phyloP scores from a whole-genome alignment of 164 flowering plant species.

The Chimonanthus salicifolius region DNA sequence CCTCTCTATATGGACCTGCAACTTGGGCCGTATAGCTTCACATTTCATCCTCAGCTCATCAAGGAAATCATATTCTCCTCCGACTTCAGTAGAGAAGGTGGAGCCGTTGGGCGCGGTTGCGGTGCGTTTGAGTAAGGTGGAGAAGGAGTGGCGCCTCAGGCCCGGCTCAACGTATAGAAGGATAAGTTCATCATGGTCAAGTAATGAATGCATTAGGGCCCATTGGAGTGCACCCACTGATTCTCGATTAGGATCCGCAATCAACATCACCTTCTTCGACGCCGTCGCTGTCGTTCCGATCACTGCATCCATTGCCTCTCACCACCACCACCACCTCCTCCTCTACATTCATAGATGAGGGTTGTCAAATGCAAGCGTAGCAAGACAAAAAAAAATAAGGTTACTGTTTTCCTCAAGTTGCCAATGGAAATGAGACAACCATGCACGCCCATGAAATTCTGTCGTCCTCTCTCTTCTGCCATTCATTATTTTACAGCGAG shows the following conservation, averaged over 20 bases:
- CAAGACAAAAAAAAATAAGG: too few species aligned
- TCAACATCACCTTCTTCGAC: conserved; percentile 21
- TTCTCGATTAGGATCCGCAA: conserved; percentile 55
- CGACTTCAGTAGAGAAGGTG: neutral
- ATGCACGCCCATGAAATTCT: too few species aligned
- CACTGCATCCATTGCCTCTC: too few species aligned
- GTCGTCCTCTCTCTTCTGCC: too few species aligned
- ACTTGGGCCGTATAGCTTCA: neutral
- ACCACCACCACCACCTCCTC: too few species aligned
- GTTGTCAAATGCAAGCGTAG: too few species aligned
- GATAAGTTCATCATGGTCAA: conserved; percentile 51
- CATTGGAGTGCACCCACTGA: conserved; percentile 61
- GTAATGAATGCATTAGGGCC: conserved; percentile 49
- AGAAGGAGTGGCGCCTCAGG: conserved; percentile 36
- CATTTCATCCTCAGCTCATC: neutral
- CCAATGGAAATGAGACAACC: too few species aligned
- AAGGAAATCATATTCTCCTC: neutral
- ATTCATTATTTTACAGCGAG: too few species aligned
- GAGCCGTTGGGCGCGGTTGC: neutral
- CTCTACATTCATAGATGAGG: too few species aligned
- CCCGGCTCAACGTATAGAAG: conserved; percentile 49
- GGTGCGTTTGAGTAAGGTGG: conserved; percentile 32
- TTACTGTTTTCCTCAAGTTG: too few species aligned
- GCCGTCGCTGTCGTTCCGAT: neutral
- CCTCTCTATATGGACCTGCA: neutral